Conservation (phyloP, 2,329 filamentous ascomycete genomes). For the Bertia moriformis region DNA sequence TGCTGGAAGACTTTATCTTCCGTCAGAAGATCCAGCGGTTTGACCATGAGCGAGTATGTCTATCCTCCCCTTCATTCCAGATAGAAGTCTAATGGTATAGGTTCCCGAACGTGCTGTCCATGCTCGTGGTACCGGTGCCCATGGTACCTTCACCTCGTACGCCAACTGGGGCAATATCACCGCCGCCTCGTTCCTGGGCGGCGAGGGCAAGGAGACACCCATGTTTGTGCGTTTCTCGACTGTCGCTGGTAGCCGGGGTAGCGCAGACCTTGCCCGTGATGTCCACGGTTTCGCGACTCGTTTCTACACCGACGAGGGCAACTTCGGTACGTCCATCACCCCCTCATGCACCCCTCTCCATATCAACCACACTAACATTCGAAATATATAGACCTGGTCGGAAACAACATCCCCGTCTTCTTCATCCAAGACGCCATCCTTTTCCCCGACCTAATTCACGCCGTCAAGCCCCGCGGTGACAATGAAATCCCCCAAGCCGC, state of each 20-base stretch:
- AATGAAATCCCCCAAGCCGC: slow-evolving; percentile 53
- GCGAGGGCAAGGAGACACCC: slow-evolving; percentile 42
- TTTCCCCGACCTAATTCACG: slow-evolving; percentile 51
- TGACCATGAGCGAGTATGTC: slow-evolving; percentile 53
- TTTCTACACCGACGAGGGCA: slow-evolving; percentile 62
- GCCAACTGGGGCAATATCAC: slow-evolving; percentile 55
- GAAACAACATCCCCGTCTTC: slow-evolving; percentile 56
- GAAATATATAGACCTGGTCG: slow-evolving; percentile 36
- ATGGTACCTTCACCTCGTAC: slow-evolving; percentile 57
- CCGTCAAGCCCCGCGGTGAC: slow-evolving; percentile 48
- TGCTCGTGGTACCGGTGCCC: slow-evolving; percentile 54
- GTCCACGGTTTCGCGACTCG: slow-evolving; percentile 58
- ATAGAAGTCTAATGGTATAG: too few species aligned
- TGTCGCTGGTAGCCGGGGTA: slow-evolving; percentile 55
- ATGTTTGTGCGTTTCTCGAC: slow-evolving; percentile 61
- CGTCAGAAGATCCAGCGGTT: slow-evolving; percentile 60
- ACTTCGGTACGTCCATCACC: slow-evolving; percentile 23
- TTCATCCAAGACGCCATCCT: slow-evolving; percentile 56
- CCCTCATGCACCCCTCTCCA: not conserved
- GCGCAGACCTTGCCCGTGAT: slow-evolving; percentile 56
- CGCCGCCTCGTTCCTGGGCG: slow-evolving; percentile 45
- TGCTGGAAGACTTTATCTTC: slow-evolving; percentile 61
- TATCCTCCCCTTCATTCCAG: too few species aligned
- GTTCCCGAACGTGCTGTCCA: slow-evolving; percentile 55
- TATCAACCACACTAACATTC: not conserved